Base-by-base conservation (phyloP, 495 filamentous ascomycete species). In the Beverwykella pulmonaria region DNA sequence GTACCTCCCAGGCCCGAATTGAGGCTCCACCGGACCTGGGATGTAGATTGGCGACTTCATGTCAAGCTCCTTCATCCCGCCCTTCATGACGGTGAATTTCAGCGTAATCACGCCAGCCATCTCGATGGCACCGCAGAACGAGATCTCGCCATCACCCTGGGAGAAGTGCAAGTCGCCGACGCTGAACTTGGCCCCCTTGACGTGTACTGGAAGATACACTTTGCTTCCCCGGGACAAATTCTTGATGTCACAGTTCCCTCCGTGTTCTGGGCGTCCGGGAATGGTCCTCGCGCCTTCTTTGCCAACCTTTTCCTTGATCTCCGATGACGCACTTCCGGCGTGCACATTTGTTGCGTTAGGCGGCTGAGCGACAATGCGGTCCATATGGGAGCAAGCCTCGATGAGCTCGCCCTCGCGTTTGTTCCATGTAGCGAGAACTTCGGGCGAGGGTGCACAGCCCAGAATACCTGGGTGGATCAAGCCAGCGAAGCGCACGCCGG, bases 81-180 rank as follows among this genome's bases (percentile, higher is more conserved):
- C 82, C 77, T 94, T 94, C 81, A 98, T 87, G 12, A 98, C 87
- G 50, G 82, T 87, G 81, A 96, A 91, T 74, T 96, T 97, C 71
- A 96, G 80, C 2, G 93, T 98, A 67, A 98, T 95, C 17, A 92
- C 78, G 20, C 93, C 93, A 0, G 93, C 90, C 91, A 98, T 98
- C 75, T 98, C 93, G 65, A 98, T 98, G 10, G 93, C 93, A 15
- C 93, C 93, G 71, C 93, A 98, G 78, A 98, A 97, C 0, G 88
- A 91, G 55, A 98, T 96, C 76, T 98, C 93, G 4, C 93, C 93
- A 74, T 96, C 92, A 23, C 92, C 92, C 75, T 97, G 87, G 0
- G 86, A 90, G 79, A 96, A 97, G 75, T 97, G 92, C 23, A 97
- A 79, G 75, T 97, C 93, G 17, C 93, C 93, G 10, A 98, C 93